These are phyloP conservation scores for Garcia nutans DNA, from an alignment of 345 rosid genomes.

Conservation along the genomic window DNA sequence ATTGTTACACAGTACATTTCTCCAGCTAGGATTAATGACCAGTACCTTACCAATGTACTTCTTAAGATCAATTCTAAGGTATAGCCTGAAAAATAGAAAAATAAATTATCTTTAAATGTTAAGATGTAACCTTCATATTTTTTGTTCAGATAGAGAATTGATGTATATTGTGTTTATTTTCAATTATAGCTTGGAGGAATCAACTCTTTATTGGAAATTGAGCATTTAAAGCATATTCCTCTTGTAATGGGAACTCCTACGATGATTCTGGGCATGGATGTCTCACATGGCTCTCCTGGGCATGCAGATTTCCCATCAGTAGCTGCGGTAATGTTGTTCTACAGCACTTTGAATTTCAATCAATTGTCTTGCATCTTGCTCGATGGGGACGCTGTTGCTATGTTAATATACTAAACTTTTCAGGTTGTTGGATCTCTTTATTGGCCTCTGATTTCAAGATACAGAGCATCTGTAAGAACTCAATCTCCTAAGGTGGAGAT, in stretches of 20 bases:
- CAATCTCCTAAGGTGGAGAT: conserved; percentile 83
- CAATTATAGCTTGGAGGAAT: conserved; percentile 79
- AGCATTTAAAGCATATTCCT: conserved; percentile 48
- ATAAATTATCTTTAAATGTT: conserved; percentile 4
- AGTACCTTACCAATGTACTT: conserved; percentile 83
- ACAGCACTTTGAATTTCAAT: neutral
- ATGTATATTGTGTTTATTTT: conserved; percentile 17
- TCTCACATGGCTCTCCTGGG: conserved; percentile 92
- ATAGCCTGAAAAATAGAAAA: conserved; percentile 20
- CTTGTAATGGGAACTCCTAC: conserved; percentile 68
- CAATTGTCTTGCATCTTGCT: neutral
- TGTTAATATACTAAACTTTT: conserved; percentile 21
- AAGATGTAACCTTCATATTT: neutral
- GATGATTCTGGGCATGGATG: conserved; percentile 95
- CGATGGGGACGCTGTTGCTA: conserved; percentile 3
- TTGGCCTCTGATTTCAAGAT: conserved; percentile 87
- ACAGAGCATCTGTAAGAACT: conserved; percentile 82
- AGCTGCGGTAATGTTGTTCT: conserved; percentile 58
- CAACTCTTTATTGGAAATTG: conserved; percentile 77
- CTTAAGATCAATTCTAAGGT: conserved; percentile 92
- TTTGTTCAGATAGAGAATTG: conserved; percentile 1
- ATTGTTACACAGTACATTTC: conserved; percentile 80
- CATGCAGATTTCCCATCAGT: conserved; percentile 67
- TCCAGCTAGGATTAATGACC: conserved; percentile 67
- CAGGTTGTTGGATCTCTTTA: conserved; percentile 84